Base-by-base conservation (phyloP, 192 early-diverging fungal species). In the Mortierella alpina region DNA sequence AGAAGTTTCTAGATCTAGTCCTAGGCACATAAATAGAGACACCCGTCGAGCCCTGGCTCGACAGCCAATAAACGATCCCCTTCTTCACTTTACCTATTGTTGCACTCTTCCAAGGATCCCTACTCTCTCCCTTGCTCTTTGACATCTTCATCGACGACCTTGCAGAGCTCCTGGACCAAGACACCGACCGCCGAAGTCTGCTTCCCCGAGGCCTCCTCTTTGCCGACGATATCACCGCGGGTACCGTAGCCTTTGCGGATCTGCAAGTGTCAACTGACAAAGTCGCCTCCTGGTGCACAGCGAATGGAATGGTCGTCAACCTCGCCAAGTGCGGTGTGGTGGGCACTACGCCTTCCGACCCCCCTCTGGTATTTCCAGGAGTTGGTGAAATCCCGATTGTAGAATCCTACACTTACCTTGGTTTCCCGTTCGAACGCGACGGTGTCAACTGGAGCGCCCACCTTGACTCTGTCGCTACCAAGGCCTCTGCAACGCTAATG, bases 61-160 rank as follows among this genome's bases (percentile, higher is more conserved):
- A n/a, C n/a, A n/a, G n/a, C n/a, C n/a, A n/a, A n/a, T n/a, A n/a
- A n/a, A n/a, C n/a, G n/a, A n/a, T n/a, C n/a, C n/a, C n/a, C n/a
- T n/a, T n/a, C n/a, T n/a, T n/a, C n/a, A n/a, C n/a, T n/a, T n/a
- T n/a, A n/a, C n/a, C n/a, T n/a, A n/a, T n/a, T n/a, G n/a, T n/a
- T n/a, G n/a, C n/a, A 31, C 20, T 63, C 10, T 63, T 63, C 45
- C 61, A 63, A 63, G 61, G 61, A 0, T 63, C 61, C 2, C 23
- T 63, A 2, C 11, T 63, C 5, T 63, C 61, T 1, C 61, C 61
- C 4, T 6, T 63, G 61, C 18, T 63, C 13, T 63, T 63, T 49
- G 61, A 63, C 48, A 23, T 63, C 46, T 63, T 63, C 20, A 63
- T 63, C 48, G 61, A 63, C 20, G 61, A 63, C 46, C 23, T 63